Base-by-base conservation (phyloP, 805 yeast genomes). In the Clavispora vitiphila region DNA sequence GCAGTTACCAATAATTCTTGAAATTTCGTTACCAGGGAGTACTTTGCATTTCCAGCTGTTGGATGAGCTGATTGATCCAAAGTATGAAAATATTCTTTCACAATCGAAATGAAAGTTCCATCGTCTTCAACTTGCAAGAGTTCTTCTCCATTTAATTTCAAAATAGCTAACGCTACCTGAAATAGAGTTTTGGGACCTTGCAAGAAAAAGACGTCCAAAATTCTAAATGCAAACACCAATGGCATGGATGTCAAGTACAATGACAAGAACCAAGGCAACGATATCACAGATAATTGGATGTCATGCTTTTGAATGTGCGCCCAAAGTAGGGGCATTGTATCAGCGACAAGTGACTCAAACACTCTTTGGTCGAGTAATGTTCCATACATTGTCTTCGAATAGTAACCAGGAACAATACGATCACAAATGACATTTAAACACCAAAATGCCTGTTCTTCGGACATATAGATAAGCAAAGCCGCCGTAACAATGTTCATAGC, bases 391-490 rank as follows among this genome's bases (percentile, higher is more conserved):
- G 97, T 91, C 55, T 81, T 87, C 3, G 98, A 90, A 57, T 93
- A 93, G 62, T 93, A 93, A 0, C 99, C 99, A 0, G 98, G 98
- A 3, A 89, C 85, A 45, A 86, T 77, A 30, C 80, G 76, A 45
- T 89, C 96, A 65, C 97, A 89, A 3, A 93, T 63, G 14, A 78
- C 77, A 41, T 81, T 78, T 42, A 93, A 71, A 43, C 91, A 79
- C 98, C 98, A 93, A 57, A 88, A 93, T 0, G 96, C 98, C 62
- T 93, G 98, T 50, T 91, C 99, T 61, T 93, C 99, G 8, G 95
- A 84, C 84, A 87, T 89, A 60, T 80, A 85, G 30, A 84, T 84
- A 38, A 86, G 64, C 40, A 86, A 61, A 0, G 87, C 90, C 1
- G 95, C 95, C 2, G 78, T 80, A 8, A 86, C 89, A 39, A 93